Evolutionary conservation across 805 yeast genomes (phyloP).

Genomic region (Wickerhamomyces canadensis): DNA sequence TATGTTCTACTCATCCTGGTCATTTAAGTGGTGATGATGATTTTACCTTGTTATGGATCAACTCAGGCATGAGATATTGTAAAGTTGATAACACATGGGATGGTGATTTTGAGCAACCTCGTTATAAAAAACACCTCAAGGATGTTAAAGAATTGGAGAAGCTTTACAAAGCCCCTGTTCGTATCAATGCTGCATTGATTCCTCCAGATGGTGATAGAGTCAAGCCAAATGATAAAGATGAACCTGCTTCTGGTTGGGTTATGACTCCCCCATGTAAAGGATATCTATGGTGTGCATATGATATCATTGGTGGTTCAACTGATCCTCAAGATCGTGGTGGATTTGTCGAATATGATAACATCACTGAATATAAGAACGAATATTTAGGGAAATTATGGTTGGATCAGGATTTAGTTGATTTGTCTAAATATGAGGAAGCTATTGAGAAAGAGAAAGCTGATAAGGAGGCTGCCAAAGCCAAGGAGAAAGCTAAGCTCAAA

Average conservation of each 20-base stretch:
- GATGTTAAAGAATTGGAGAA: constrained; percentile 9
- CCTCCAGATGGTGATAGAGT: constrained; percentile 39
- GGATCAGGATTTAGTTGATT: constrained; percentile 17
- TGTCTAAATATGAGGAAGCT: constrained; percentile 12
- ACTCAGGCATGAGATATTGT: constrained; percentile 52
- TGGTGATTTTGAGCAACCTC: constrained; percentile 25
- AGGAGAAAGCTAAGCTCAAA: not conserved
- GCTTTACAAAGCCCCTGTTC: constrained; percentile 33
- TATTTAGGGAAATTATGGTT: constrained; percentile 27
- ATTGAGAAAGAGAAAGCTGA: constrained; percentile 5
- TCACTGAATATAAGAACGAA: constrained; percentile 17
- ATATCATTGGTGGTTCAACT: constrained; percentile 37
- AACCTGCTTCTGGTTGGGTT: constrained; percentile 50
- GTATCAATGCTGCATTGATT: constrained; percentile 40
- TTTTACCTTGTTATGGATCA: constrained; percentile 45
- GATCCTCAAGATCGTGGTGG: constrained; percentile 22
- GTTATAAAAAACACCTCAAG: constrained; percentile 22
- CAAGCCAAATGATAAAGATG: constrained; percentile 26
- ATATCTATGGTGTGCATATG: constrained; percentile 61
- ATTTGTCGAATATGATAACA: constrained; percentile 19
- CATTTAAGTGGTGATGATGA: constrained; percentile 44
- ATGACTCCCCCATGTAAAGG: constrained; percentile 43
- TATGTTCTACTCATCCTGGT: constrained; percentile 55
- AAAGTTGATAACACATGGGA: constrained; percentile 29
- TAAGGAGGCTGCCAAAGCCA: constrained; percentile 1